Evolutionary conservation across 805 yeast species (phyloP), one percentile per base, ranked within the genome.

Genomic region (Metschnikowia matae): DNA sequence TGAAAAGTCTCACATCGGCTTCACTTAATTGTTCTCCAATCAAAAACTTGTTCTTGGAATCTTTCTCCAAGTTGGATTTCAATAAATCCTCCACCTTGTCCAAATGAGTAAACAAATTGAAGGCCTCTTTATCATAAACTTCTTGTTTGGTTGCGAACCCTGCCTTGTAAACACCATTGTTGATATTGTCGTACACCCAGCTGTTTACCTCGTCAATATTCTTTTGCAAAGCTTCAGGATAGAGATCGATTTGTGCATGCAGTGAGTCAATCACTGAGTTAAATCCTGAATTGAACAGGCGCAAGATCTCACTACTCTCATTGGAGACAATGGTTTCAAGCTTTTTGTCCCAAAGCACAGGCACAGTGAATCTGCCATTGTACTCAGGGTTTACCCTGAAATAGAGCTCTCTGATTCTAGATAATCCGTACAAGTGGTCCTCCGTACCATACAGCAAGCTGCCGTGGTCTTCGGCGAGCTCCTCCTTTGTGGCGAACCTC

Each of bases 91-190:
- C 96, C 43, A 87, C 82, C 59, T 80, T 81, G 59, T 87, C 91
- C 62, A 89, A 74, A 55, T 82, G 78, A 26, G 70, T 69, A 65
- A 90, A 91, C 34, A 91, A 69, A 40, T 77, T 78, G 33, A 59
- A 66, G 2, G 85, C 88, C 59, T 85, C 85, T 48, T 71, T 71
- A 56, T 87, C 92, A 63, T 91, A 91, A 11, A 84, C 87, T 54
- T 85, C 89, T 67, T 89, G 96, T 50, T 78, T 78, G 10, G 89
- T 82, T 4, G 97, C 89, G 68, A 91, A 92, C 0, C 98, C 98
- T 2, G 94, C 58, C 70, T 89, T 92, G 76, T 92, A 92, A 38
- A 91, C 97, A 37, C 96, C 97, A 63, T 87, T 89, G 76, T 91
- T 90, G 67, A 92, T 86, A 60, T 78, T 80, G 62, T 86, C 87